Base-by-base conservation (phyloP, 495 filamentous ascomycete species). In the Hypoxylon fuscum region DNA sequence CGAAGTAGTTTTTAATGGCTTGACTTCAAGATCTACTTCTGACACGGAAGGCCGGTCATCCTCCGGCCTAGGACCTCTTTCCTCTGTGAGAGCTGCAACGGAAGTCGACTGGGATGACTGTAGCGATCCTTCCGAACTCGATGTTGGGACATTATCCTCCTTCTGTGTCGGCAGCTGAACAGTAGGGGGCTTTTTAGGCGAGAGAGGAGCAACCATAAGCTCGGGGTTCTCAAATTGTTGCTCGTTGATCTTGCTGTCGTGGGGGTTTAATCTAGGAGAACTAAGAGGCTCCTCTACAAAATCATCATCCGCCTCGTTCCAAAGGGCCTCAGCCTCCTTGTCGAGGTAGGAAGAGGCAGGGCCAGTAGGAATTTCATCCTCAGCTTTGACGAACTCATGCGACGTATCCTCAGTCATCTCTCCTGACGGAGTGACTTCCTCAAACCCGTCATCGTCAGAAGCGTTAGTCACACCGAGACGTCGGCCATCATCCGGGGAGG, bases 371-470 rank as follows among this genome's bases (percentile, higher is more conserved):
- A 77, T 77, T 53, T 82, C 79, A 0, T 79, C 77, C 35, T 81
- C 77, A 32, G 79, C 79, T 57, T 81, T 73, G 54, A 74, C 64
- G 14, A 82, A 77, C 15, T 79, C 79, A 42, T 81, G 78, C 3
- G 78, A 77, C 15, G 67, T 79, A 43, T 90, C 88, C 44, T 91
- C 88, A 5, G 80, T 81, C 41, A 90, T 77, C 41, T 89, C 89
- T 2, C 85, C 84, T 15, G 85, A 83, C 48, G 87, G 84, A 14
- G 85, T 84, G 15, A 98, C 93, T 72, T 97, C 92, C 72, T 98
- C 95, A 66, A 97, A 98, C 0, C 91, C 93, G 69, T 98, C 94
- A 51, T 97, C 93, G 52, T 97, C 95, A 9, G 86, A 87, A 14
- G 81, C 85, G 63, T 91, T 95, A 29, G 88, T 87, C 2, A 92